Base-by-base conservation (phyloP, 2,329 filamentous ascomycete genomes). In the Dendrostoma leiphaemia region DNA sequence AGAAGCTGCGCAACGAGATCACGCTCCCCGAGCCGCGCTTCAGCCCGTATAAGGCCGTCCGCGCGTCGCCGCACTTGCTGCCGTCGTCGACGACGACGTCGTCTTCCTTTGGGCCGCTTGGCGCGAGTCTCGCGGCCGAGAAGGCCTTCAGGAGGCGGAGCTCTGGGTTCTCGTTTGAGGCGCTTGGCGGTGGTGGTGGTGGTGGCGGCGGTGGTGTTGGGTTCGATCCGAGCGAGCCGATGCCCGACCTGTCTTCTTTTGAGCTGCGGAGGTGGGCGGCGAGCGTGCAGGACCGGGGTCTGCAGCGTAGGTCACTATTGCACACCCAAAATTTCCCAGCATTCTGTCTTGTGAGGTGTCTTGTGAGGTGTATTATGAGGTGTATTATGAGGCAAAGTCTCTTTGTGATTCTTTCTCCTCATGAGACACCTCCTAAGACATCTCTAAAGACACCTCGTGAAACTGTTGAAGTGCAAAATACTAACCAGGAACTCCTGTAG, bases 11-110 rank as follows among this genome's bases (percentile, higher is more conserved):
- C 29, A 97, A 95, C 64, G 94, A 99, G 68, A 87, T 93, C 5
- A 91, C 94, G 34, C 80, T 89, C 56, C 93, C 93, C 0, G 91
- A 97, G 62, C 94, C 94, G 19, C 83, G 86, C 19, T 99, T 91
- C 67, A 90, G 86, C 52, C 79, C 86, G 1, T 97, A 96, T 74
- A 96, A 92, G 67, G 83, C 89, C 3, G 71, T 78, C 34, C 74
- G 80, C 6, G 73, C 77, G 28, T 81, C 81, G 76, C 71, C 75
- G 37, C 71, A 73, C 29, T 81, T 81, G 76, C 71, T 75, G 37
- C 71, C 74, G 19, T 67, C 60, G 12, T 53, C 43, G 13, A 41
- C 45, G 17, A 17, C 48, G 26, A 34, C 48, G 19, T 29, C 58
- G 35, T 34, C 45, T n/a, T n/a, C n/a, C n/a, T n/a, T n/a, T n/a